phyloP scores from a whole-genome alignment of 768 basidiomycete species.

The Hysterangium stoloniferum region DNA sequence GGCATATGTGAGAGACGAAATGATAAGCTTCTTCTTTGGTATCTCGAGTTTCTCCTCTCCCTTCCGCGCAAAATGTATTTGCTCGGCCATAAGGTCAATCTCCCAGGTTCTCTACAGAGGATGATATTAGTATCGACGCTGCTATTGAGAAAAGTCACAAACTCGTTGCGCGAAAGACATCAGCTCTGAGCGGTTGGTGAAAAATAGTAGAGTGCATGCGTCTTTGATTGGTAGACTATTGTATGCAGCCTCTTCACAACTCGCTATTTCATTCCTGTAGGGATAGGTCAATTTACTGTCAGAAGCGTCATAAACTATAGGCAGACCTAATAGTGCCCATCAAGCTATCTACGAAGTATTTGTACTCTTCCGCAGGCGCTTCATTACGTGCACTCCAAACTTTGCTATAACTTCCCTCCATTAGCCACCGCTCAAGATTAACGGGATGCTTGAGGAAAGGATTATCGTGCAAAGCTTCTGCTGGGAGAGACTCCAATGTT shows the following conservation, averaged over 20 bases:
- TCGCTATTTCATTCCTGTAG: slow-evolving; percentile 93
- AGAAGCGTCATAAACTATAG: neutral
- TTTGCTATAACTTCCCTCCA: slow-evolving; percentile 98
- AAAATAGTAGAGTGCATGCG: slow-evolving; percentile 87
- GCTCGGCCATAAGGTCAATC: slow-evolving; percentile 60
- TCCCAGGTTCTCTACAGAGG: slow-evolving; percentile 69
- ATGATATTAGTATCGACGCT: slow-evolving; percentile 6
- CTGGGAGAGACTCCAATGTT: slow-evolving; percentile 81
- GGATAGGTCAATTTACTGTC: neutral
- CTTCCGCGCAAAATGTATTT: slow-evolving; percentile 74
- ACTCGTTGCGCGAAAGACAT: slow-evolving; percentile 78
- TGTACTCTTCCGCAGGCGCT: slow-evolving; percentile 91
- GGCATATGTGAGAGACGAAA: slow-evolving; percentile 70
- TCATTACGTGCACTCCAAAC: slow-evolving; percentile 94
- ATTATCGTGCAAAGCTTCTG: slow-evolving; percentile 36
- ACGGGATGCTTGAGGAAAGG: slow-evolving; percentile 78
- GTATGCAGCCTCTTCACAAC: slow-evolving; percentile 92
- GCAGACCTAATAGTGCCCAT: slow-evolving; percentile 88
- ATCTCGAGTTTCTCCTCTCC: slow-evolving; percentile 79
- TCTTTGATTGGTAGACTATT: slow-evolving; percentile 85
- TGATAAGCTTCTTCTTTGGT: slow-evolving; percentile 77
- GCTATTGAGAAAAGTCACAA: slow-evolving; percentile 16
- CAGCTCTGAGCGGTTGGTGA: slow-evolving; percentile 73
- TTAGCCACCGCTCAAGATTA: slow-evolving; percentile 92
- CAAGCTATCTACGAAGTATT: slow-evolving; percentile 85